A percentile compares a stretch with the other conserved stretches of the same genome.
Conservation (phyloP, 805 yeast species). For the Pichia eremophila region DNA sequence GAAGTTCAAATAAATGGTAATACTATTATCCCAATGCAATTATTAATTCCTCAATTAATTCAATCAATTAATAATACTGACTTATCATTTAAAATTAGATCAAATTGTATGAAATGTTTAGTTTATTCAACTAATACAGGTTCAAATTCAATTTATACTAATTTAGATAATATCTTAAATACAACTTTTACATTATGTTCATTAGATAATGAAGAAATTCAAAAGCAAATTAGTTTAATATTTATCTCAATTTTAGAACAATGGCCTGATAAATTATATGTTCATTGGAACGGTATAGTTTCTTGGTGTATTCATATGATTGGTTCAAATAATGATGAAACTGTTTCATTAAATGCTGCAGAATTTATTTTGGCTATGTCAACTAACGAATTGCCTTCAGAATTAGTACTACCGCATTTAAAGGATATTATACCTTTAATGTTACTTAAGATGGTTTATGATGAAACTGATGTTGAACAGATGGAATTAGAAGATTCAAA, state of each 20-base stretch:
- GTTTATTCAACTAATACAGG: conserved; percentile 66
- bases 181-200: conserved; percentile 69
- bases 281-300: conserved; percentile 81
- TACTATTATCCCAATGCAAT: conserved; percentile 41
- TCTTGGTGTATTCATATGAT: conserved; percentile 76
- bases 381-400: conserved; percentile 49
- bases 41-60: conserved; percentile 58
- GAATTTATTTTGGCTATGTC: conserved; percentile 78
- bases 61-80: conserved; percentile 34
- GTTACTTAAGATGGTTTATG: conserved; percentile 75
- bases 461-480: conserved; percentile 66
- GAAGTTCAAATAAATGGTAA: conserved; percentile 47
- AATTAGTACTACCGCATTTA: conserved; percentile 49
- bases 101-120: conserved; percentile 59
- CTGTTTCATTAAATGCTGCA: conserved; percentile 84
- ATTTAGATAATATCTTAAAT: conserved; percentile 56
- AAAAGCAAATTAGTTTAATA: conserved; percentile 68
- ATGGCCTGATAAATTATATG: conserved; percentile 69
- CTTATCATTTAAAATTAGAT: conserved; percentile 46
- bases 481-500: conserved; percentile 57
- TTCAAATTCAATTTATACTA: conserved; percentile 53
- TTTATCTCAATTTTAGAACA: conserved; percentile 64
- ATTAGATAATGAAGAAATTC: conserved; percentile 40
- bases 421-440: conserved; percentile 65
- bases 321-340: conserved; percentile 46